Evolutionary conservation across 1,139 yeast genomes (phyloP), one percentile per base, ranked within the genome.

Genomic region (Saccharomyces hybrid): DNA sequence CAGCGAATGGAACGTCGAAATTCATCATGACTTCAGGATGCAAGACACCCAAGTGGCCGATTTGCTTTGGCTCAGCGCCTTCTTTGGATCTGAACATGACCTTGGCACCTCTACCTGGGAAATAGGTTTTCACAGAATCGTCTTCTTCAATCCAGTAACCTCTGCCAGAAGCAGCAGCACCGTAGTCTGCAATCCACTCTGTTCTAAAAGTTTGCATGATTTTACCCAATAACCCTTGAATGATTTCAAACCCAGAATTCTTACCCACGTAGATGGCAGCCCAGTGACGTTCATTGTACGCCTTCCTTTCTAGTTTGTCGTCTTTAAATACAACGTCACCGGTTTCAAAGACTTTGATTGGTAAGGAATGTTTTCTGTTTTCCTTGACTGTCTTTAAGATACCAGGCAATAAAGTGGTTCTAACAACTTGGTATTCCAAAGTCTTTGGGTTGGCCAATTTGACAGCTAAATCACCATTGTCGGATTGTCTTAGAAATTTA

Each of bases 41-140:
- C 67, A 95, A 78, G 55, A 90, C 97, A 70, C 99, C 99, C 63
- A 95, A 77, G 51, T 83, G 75, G 62, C 99, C 99, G 66, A 95
- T 80, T 53, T 76, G 81, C 60, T 77, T 73, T 28, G 77, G 79
- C 48, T 78, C 74, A 28, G 72, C 84, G 55, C 82, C 86, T 59
- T 81, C 80, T 57, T 75, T 78, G 56, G 79, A 74, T 75, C 96
- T 82, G 76, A 83, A 87, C 73, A 79, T 81, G 57, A 95, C 79
- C 66, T 81, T 83, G 51, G 99, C 99, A 58, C 97, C 98, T 77
- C 99, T 86, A 50, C 98, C 99, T 48, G 97, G 96, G 86, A 95
- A 93, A 75, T 80, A 95, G 57, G 95, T 87, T 52, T 82, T 76
- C 68, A 83, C 79, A 42, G 78, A 78, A 55, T 75, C 76, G 65